These are phyloP conservation scores for Eudorina sp. DNA, from an alignment of 139 green algal genomes.

Conservation along the genomic window DNA sequence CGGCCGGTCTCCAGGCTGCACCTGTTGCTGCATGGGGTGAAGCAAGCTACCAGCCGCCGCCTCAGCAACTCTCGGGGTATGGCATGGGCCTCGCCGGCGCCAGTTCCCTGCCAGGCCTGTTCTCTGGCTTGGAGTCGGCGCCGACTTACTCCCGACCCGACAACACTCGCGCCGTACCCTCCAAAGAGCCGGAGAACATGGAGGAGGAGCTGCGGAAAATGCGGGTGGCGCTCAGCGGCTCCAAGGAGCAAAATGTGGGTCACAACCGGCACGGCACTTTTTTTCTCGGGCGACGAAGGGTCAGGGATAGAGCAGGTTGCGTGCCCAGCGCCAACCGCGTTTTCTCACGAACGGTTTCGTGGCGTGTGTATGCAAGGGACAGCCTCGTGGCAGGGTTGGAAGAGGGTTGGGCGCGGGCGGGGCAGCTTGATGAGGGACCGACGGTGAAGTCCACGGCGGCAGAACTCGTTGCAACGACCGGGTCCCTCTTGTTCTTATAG, in stretches of 20 bases:
- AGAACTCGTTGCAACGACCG: no score
- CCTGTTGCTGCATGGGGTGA: not conserved
- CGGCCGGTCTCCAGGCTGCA: not conserved
- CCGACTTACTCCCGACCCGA: not conserved
- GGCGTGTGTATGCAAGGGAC: no score
- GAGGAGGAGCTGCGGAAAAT: slow-evolving; percentile 31
- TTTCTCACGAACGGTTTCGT: no score
- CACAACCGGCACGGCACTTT: no score
- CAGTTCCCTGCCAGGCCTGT: slow-evolving; percentile 2
- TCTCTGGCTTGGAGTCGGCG: slow-evolving; percentile 22
- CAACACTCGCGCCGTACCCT: not conserved
- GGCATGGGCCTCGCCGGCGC: not conserved
- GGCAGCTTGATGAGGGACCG: no score
- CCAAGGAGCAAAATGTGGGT: slow-evolving; percentile 40
- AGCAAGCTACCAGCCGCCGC: not conserved
- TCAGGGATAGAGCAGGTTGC: no score
- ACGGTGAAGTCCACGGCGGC: no score
- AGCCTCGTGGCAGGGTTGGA: no score
- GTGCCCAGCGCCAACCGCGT: no score
- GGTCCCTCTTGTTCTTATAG: no score
- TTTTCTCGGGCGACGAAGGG: no score
- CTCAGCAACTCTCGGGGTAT: not conserved
- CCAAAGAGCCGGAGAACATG: slow-evolving; percentile 21
- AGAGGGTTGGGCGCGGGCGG: no score
- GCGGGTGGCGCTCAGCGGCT: not conserved